These are phyloP conservation scores for Pichia californica DNA, from an alignment of 805 yeast genomes.

Conservation along the genomic window DNA sequence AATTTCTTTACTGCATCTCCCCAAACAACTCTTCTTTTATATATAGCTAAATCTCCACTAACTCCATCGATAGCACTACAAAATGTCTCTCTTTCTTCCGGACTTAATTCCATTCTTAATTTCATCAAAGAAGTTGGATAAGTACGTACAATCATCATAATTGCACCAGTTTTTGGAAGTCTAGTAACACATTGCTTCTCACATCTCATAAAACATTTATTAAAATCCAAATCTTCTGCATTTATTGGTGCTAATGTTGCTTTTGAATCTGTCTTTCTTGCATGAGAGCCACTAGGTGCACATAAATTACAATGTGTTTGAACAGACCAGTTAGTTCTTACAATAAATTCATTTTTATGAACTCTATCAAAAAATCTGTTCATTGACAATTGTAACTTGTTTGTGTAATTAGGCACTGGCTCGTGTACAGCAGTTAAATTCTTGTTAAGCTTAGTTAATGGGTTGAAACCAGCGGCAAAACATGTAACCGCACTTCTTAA, in stretches of 20 bases:
- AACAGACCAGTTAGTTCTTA: slow-evolving; percentile 63
- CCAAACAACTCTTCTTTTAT: slow-evolving; percentile 63
- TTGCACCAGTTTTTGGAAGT: slow-evolving; percentile 41
- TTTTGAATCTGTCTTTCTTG: slow-evolving; percentile 27
- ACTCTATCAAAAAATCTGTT: slow-evolving; percentile 55
- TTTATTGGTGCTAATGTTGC: slow-evolving; percentile 30
- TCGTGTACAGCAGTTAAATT: slow-evolving; percentile 56
- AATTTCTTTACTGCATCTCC: slow-evolving; percentile 53
- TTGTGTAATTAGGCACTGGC: slow-evolving; percentile 64
- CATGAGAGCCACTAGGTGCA: slow-evolving; percentile 41
- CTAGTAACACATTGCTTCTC: slow-evolving; percentile 55
- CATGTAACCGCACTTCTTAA: slow-evolving; percentile 51
- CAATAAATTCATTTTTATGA: slow-evolving; percentile 47
- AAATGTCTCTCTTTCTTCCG: slow-evolving; percentile 39
- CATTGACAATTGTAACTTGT: slow-evolving; percentile 56
- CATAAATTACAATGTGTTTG: slow-evolving; percentile 52
- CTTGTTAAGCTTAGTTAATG: slow-evolving; percentile 42
- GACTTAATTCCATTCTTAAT: slow-evolving; percentile 31
- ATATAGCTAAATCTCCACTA: slow-evolving; percentile 49
- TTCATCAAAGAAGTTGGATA: slow-evolving; percentile 47
- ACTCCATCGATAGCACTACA: slow-evolving; percentile 59
- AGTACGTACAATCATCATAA: slow-evolving; percentile 51
- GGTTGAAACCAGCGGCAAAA: slow-evolving; percentile 72
- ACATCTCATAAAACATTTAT: slow-evolving; percentile 46
- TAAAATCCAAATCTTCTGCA: slow-evolving; percentile 33